Conservation (phyloP, 192 early-diverging fungal genomes). For the Coemansia sp. region DNA sequence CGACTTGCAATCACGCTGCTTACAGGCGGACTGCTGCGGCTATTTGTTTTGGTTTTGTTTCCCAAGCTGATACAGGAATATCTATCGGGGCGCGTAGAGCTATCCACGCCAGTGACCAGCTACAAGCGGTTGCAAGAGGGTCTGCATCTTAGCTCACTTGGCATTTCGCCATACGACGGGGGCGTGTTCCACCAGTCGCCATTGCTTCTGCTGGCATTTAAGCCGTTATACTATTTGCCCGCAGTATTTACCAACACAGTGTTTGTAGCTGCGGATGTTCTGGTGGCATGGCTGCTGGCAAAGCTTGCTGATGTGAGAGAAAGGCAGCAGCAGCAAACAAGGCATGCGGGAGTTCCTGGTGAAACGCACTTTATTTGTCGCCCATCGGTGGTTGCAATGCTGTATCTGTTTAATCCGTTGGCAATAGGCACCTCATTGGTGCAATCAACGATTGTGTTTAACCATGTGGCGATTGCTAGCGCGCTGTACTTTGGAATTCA, state of each 20-base stretch:
- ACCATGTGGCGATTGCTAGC: slow-evolving; percentile 70
- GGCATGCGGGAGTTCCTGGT: slow-evolving; percentile 24
- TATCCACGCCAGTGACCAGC: slow-evolving; percentile 83
- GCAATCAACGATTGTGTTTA: slow-evolving; percentile 73
- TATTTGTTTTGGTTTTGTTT: slow-evolving; percentile 52
- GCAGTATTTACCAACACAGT: slow-evolving; percentile 50
- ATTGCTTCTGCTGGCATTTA: slow-evolving; percentile 72
- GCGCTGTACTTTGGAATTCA: slow-evolving; percentile 65
- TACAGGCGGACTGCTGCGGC: slow-evolving; percentile 23
- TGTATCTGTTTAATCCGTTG: slow-evolving; percentile 80
- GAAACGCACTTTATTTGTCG: slow-evolving; percentile 43
- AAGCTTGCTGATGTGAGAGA: slow-evolving; percentile 56
- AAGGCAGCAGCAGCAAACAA: slow-evolving; percentile 1
- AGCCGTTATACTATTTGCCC: slow-evolving; percentile 58
- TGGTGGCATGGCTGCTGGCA: slow-evolving; percentile 59
- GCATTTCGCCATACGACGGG: slow-evolving; percentile 83
- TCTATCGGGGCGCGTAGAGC: slow-evolving; percentile 66
- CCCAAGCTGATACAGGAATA: slow-evolving; percentile 32
- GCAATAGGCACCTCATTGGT: slow-evolving; percentile 73
- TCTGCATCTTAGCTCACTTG: slow-evolving; percentile 68
- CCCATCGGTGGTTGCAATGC: slow-evolving; percentile 42
- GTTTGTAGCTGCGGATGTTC: slow-evolving; percentile 65
- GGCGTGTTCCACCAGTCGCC: slow-evolving; percentile 90
- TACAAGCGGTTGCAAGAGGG: slow-evolving; percentile 87
- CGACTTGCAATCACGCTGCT: slow-evolving; percentile 15